These are phyloP conservation scores for Sequoia sempervirens DNA, from an alignment of 75 land plant genomes.

Conservation along the genomic window DNA sequence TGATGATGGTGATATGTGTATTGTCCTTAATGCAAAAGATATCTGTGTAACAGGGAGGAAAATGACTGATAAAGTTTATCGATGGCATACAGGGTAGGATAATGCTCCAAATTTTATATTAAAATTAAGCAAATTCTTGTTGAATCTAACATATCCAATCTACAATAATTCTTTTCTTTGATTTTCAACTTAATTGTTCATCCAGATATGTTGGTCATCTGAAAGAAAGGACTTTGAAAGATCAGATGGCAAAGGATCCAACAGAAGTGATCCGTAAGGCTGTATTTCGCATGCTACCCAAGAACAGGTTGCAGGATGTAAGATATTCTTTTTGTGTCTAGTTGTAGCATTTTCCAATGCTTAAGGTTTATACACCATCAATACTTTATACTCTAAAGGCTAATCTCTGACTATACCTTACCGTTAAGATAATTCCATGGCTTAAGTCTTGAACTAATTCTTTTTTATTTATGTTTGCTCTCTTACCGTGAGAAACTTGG, in stretches of 20 bases:
- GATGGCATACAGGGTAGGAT: conserved; percentile 93
- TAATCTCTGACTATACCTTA: not conserved
- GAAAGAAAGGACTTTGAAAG: conserved; percentile 83
- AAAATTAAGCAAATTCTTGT: not conserved
- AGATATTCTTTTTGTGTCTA: conserved; percentile 23
- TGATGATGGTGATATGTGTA: too few species aligned
- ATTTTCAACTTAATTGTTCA: not conserved
- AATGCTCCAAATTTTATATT: not conserved
- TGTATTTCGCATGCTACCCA: conserved; percentile 91
- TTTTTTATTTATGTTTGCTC: not conserved
- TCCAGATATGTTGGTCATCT: conserved; percentile 82
- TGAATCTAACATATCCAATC: not conserved
- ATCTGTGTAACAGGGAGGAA: conserved; percentile 12
- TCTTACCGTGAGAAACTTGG: not conserved
- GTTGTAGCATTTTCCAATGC: conserved; percentile 7
- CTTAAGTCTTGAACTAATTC: not conserved
- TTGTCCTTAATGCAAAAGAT: too few species aligned
- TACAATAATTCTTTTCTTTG: not conserved
- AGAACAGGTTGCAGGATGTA: conserved; percentile 85
- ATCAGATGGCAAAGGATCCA: conserved; percentile 82
- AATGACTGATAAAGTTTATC: conserved; percentile 76
- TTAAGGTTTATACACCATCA: not conserved
- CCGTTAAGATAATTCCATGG: not conserved
- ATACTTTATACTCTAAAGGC: not conserved
- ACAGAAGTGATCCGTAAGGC: conserved; percentile 95